A percentile compares a stretch with the other conserved stretches of the same genome.
phyloP scores from a whole-genome alignment of 2,329 filamentous ascomycete genomes.

The Fusarium albidum region DNA sequence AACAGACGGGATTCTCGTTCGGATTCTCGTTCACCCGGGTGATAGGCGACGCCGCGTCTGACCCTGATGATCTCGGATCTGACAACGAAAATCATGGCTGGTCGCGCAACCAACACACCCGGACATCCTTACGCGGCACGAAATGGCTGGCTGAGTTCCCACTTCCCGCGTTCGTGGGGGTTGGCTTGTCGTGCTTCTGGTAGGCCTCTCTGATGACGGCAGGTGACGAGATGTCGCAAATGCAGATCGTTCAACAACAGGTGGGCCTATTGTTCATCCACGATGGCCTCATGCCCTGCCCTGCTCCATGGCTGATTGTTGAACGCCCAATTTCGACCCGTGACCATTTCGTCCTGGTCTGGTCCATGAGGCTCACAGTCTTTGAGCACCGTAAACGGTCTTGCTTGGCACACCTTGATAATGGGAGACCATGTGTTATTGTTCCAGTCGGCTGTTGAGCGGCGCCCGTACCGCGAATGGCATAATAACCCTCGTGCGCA shows the following conservation, averaged over 20 bases:
- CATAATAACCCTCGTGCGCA: constrained; percentile 5
- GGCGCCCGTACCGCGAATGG: constrained; percentile 6
- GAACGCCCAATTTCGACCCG: constrained; percentile 16
- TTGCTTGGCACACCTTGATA: constrained; percentile 14
- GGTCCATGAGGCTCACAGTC: not conserved
- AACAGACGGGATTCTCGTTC: constrained; percentile 4
- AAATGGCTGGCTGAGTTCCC: constrained; percentile 6
- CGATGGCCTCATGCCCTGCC: not conserved
- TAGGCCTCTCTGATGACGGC: not conserved
- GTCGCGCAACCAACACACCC: constrained; percentile 11
- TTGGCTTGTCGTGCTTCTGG: not conserved
- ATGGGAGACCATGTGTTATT: not conserved
- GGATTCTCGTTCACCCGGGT: constrained; percentile 9
- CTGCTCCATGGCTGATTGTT: not conserved
- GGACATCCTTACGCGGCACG: constrained; percentile 10
- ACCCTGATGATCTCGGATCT: constrained; percentile 7
- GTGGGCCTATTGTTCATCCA: constrained; percentile 10
- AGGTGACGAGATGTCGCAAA: not conserved
- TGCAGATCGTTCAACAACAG: constrained; percentile 3
- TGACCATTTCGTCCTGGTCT: constrained; percentile 9
- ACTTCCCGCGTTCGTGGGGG: constrained; percentile 20
- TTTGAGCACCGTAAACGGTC: constrained; percentile 2
- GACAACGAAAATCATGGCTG: constrained; percentile 6
- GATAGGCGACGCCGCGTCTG: not conserved
- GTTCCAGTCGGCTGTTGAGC: constrained; percentile 11